Evolutionary conservation across 805 yeast species (phyloP), one percentile per base, ranked within the genome.

Genomic region (Yarrowia sp.): DNA sequence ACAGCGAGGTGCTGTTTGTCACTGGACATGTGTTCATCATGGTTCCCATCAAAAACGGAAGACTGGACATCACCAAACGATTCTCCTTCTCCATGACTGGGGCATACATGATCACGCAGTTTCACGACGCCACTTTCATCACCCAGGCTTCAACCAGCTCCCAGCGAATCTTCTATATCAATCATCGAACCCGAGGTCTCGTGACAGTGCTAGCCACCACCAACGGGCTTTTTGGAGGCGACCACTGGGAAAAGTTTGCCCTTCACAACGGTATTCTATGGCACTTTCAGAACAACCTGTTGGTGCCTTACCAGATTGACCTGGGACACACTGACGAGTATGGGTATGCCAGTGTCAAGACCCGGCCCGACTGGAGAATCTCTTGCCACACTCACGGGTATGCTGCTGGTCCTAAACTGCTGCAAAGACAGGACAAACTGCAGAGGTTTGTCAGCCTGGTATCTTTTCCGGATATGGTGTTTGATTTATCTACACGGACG

Each of bases 211-310:
- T 52, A 2, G 30, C 42, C 0, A 52, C 56, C 13, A 13, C 40
- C 15, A 52, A 52, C 17, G 56, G 56, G 7, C 56, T 52, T 10
- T 52, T 52, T 52, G 56, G 56, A 36, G 56, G 56, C 4, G 42
- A 52, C 7, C 42, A 52, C 56, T 52, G 56, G 56, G 56, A 52
- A 12, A 52, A 52, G 24, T 52, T 52, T 52, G 56, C 56, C 1
- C 56, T 52, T 0, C 56, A 52, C 17, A 52, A 52, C 17, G 56
- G 56, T 13, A 15, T 52, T 7, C 36, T 52, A 3, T 52, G 56
- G 56, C 56, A 52, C 56, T 52, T 52, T 34, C 42, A 52, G 8
- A 34, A 36, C 42, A 14, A 19, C 30, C 12, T 7, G 3, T 30
- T 52, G 10, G 56, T 52, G 7, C 56, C 56, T 12, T 52, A 52